Conservation (phyloP, 2,329 filamentous ascomycete genomes). For the Talaromyces sp. region DNA sequence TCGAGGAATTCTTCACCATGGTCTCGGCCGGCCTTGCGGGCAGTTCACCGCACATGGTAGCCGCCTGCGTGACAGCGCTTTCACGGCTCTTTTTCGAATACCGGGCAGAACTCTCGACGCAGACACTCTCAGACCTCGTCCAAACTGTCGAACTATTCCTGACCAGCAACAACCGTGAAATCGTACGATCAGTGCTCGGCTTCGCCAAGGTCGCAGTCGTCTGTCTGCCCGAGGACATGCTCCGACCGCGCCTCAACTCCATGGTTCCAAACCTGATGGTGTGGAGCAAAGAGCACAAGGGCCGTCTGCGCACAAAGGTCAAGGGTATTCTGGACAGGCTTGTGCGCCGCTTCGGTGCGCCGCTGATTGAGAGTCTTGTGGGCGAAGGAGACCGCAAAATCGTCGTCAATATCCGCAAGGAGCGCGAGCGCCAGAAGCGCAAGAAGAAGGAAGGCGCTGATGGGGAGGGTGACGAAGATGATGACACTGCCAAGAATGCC, state of each 20-base stretch:
- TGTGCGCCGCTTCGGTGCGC: conserved; percentile 83
- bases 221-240: conserved; percentile 70
- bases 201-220: conserved; percentile 97
- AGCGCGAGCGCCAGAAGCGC: conserved; percentile 82
- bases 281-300: conserved; percentile 98
- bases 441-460: conserved; percentile 66
- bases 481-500: conserved; percentile 46
- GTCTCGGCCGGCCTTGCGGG: conserved; percentile 91
- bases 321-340: conserved; percentile 97
- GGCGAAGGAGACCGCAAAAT: conserved; percentile 86
- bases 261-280: conserved; percentile 87
- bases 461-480: conserved; percentile 51
- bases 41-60: conserved; percentile 93
- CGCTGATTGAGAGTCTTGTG: conserved; percentile 71
- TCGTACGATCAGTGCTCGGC: conserved; percentile 87
- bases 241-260: conserved; percentile 69
- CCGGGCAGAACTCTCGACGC: conserved; percentile 61
- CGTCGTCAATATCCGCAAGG: conserved; percentile 91
- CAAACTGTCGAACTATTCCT: conserved; percentile 95
- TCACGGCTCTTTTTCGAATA: conserved; percentile 94
- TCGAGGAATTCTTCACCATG: conserved; percentile 98
- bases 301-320: conserved; percentile 92
- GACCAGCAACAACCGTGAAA: conserved; percentile 93
- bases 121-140: conserved; percentile 76
- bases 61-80: conserved; percentile 89